Base-by-base conservation (phyloP, 257 asterid genomes). In the Solanum habrochaites region DNA sequence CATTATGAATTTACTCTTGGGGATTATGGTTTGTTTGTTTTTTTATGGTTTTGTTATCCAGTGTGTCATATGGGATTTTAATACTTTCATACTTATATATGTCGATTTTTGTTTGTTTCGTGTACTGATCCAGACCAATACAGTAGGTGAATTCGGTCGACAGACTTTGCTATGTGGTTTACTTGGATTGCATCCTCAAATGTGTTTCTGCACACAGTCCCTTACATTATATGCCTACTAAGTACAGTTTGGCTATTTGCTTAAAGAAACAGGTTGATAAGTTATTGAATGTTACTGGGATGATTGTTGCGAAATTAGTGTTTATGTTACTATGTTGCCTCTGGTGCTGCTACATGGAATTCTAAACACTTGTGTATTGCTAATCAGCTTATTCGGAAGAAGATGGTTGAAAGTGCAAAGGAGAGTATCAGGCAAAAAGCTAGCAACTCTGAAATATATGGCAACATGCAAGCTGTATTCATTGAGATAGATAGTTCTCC, bases 221-320 rank as follows among this genome's bases (percentile, higher is more conserved):
- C 95, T n/a, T n/a, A n/a, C n/a, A n/a, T n/a, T n/a, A n/a, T n/a
- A 93, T 92, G 97, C 97, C 92, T 47, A 91, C 94, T 1, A 94
- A 88, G n/a, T n/a, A n/a, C 67, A 94, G 93, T 70, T 85, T 94
- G 83, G 94, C 93, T 20, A 90, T 93, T 87, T n/a, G n/a, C 93
- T 94, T 7, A 88, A 88, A 88, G 40, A 91, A 86, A 81, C 93
- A 92, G 94, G 92, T n/a, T n/a, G n/a, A n/a, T n/a, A n/a, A n/a
- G n/a, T n/a, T n/a, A n/a, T n/a, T n/a, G n/a, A n/a, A n/a, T n/a
- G n/a, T n/a, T 73, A 64, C 8, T 10, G 8, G n/a, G 27, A 9
- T 85, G 73, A 21, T 10, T 18, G 27, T 64, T 16, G 3, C 23
- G 25, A 7, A 7, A n/a, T n/a, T 20, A 35, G n/a, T n/a, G n/a